Percentiles rank a stretch among this genome's conserved stretches.
phyloP scores from a whole-genome alignment of 768 basidiomycete species.

The Butyriboletus loyo region DNA sequence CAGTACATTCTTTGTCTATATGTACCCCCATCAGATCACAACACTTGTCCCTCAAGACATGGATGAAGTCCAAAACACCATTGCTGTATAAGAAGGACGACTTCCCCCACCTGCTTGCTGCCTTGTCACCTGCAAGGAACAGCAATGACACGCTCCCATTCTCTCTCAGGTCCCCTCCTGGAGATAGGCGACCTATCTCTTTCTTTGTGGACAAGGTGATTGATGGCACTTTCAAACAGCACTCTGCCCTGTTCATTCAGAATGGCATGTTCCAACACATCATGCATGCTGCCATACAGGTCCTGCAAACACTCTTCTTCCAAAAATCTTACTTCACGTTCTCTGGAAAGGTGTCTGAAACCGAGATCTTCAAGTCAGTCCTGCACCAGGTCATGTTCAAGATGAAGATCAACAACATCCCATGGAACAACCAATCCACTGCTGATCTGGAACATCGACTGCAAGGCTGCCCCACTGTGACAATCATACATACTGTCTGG shows the following conservation, averaged over 20 bases:
- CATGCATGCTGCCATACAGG: background rate
- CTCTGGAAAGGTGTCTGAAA: too few relatives aligned
- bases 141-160: background rate
- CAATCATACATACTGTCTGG: too few relatives aligned
- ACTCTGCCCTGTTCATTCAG: background rate
- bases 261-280: background rate
- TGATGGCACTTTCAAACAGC: accelerated
- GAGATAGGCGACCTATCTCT: background rate
- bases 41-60: background rate
- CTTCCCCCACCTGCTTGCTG: background rate
- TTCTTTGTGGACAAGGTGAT: background rate
- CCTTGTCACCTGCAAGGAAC: background rate
- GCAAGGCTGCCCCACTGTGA: too few relatives aligned
- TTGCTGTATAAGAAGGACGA: background rate
- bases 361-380: too few relatives aligned
- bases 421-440: too few relatives aligned
- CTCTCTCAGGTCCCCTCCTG: background rate
- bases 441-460: too few relatives aligned
- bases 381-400: too few relatives aligned
- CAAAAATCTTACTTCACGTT: too few relatives aligned
- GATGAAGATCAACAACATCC: too few relatives aligned
- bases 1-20: too few relatives aligned
- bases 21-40: too few relatives aligned
- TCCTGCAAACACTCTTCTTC: too few relatives aligned
- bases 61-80: background rate